phyloP scores from a whole-genome alignment of 139 green algal species.

The Closterium sp. region DNA sequence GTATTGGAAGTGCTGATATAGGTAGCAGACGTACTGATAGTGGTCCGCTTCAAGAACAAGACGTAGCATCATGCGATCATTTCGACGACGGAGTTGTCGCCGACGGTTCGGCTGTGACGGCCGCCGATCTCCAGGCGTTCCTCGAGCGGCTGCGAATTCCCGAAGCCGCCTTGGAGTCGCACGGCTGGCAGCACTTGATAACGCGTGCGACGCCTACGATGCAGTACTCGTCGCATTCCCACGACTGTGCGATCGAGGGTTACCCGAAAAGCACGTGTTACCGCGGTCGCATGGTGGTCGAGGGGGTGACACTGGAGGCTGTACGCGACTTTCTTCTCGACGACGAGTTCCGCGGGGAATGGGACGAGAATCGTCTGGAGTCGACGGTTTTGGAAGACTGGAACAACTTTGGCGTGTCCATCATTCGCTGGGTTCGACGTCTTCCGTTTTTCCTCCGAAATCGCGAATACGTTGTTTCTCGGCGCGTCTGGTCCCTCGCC shows the following conservation, averaged over 20 bases:
- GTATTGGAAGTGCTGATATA: background rate
- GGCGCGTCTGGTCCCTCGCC: background rate
- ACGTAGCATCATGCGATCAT: background rate
- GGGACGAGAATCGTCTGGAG: background rate
- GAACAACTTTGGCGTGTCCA: background rate
- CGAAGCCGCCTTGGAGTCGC: background rate
- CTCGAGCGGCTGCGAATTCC: background rate
- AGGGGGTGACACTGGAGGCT: background rate
- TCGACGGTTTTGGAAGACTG: background rate
- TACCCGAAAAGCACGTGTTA: background rate
- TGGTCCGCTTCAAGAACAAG: background rate
- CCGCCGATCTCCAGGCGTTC: background rate
- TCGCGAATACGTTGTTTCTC: background rate
- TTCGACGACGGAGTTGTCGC: background rate
- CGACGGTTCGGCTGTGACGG: background rate
- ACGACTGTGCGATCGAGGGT: background rate
- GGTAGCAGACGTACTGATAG: background rate
- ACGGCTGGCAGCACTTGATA: background rate
- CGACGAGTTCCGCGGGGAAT: background rate
- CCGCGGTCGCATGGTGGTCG: background rate
- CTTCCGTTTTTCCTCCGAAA: background rate
- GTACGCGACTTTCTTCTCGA: background rate
- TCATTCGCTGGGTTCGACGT: background rate
- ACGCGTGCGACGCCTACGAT: background rate
- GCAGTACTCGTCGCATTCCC: background rate